Evolutionary conservation across 805 yeast species (phyloP), one percentile per base, ranked within the genome.

Genomic region (Saturnispora diversa): DNA sequence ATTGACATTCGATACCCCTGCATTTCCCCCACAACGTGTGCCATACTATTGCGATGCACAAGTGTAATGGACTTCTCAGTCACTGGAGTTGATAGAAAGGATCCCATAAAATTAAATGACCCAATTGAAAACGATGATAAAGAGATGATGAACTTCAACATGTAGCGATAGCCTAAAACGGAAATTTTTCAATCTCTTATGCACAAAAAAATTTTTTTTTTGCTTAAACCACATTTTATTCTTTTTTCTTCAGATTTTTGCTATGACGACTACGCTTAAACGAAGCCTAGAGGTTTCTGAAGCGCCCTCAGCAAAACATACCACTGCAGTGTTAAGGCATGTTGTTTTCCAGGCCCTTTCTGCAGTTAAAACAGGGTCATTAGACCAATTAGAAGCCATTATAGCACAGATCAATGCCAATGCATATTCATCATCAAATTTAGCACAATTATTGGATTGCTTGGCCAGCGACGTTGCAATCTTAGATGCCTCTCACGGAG

Each of bases 81-180:
- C 35, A 79, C 69, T 2, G 88, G 87, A 52, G 79, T 85, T 31
- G 88, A 81, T 41, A 81, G 63, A 43, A 81, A 59, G 53, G 80
- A 85, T 3, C 90, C 90, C 90, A 82, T 81, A 16, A 26, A 15
- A n/a, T n/a, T n/a, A n/a, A n/a, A n/a, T n/a, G n/a, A n/a, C n/a
- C n/a, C n/a, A n/a, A n/a, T 19, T 19, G 10, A 30, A 30, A 19
- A 17, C 17, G 33, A 17, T 13, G n/a, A 17, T 21, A 15, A 19
- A 30, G 19, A 30, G 33, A 15, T 30, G 33, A 19, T 30, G 33
- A 11, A 16, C 20, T 29, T 17, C 23, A 20, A 17, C n/a, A 30
- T n/a, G n/a, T 12, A 30, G 33, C 33, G 33, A 30, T 30, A 30
- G 10, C 33, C 33, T 20, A 30, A 30, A 19, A 21, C 17, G 23